Percentiles rank a stretch among this genome's conserved stretches.
Conservation (phyloP, 2,329 filamentous ascomycete genomes). For the Neospermospora avenae region DNA sequence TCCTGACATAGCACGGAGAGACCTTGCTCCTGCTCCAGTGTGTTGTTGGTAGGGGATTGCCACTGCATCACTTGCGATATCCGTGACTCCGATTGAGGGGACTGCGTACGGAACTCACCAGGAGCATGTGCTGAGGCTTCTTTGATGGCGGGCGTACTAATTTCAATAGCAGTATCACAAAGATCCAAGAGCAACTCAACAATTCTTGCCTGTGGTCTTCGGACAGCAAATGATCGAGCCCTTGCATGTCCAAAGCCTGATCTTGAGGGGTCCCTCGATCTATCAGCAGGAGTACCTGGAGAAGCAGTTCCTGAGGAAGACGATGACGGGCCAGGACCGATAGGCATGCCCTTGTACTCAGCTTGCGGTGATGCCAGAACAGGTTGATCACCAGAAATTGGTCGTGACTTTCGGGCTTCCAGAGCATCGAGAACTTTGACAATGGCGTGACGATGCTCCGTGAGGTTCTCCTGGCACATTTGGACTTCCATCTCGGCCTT, state of each 20-base stretch:
- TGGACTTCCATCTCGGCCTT: constrained; percentile 97
- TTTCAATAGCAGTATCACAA: constrained; percentile 92
- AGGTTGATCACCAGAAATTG: constrained; percentile 51
- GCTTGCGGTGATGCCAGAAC: constrained; percentile 51
- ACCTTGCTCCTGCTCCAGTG: constrained; percentile 89
- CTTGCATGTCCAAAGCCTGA: constrained; percentile 72
- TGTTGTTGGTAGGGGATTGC: constrained; percentile 91
- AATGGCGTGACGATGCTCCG: constrained; percentile 89
- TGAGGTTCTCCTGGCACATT: constrained; percentile 86
- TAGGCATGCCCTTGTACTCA: constrained; percentile 85
- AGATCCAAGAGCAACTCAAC: constrained; percentile 93
- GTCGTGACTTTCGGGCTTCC: constrained; percentile 71
- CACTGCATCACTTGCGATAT: constrained; percentile 94
- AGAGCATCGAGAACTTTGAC: constrained; percentile 92
- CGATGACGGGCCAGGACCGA: constrained; percentile 67
- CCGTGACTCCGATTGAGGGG: constrained; percentile 90
- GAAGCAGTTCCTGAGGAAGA: constrained; percentile 71
- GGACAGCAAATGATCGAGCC: constrained; percentile 84
- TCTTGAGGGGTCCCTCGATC: constrained; percentile 66
- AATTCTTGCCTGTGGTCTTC: constrained; percentile 85
- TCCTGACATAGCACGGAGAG: constrained; percentile 84
- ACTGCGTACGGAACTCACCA: constrained; percentile 86
- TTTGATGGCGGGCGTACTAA: constrained; percentile 91
- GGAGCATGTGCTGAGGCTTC: constrained; percentile 65
- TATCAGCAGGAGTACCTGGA: constrained; percentile 66